Conservation (phyloP, 2,329 filamentous ascomycete genomes). For the Epichloe typhina region DNA sequence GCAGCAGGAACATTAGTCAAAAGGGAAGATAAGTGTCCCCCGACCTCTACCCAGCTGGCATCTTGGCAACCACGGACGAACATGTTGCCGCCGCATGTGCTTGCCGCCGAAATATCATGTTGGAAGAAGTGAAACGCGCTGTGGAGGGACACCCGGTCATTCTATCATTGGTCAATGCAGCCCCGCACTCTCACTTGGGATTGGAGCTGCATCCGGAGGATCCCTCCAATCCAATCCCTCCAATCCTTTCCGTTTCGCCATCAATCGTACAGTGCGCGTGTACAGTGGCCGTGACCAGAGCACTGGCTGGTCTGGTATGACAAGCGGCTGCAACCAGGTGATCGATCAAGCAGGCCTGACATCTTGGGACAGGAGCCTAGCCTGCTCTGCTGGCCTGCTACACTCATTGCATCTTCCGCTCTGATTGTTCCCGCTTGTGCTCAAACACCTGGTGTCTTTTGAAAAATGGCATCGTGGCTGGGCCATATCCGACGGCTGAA, state of each 20-base stretch:
- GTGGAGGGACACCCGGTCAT: too few relatives aligned
- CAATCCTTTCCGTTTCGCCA: too few relatives aligned
- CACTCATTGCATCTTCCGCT: neutral
- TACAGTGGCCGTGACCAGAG: neutral
- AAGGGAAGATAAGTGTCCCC: too few relatives aligned
- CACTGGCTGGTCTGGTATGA: neutral
- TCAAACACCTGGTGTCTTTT: neutral
- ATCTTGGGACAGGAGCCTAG: neutral
- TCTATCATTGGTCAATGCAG: neutral
- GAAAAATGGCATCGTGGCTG: constrained; percentile 15
- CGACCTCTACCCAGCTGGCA: too few relatives aligned
- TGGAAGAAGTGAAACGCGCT: too few relatives aligned
- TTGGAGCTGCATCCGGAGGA: neutral
- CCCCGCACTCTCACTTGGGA: neutral
- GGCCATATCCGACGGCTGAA: constrained; percentile 20
- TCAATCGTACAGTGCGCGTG: neutral
- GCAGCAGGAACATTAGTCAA: too few relatives aligned
- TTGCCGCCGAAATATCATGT: too few relatives aligned
- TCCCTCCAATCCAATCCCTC: neutral
- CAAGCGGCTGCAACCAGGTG: neutral
- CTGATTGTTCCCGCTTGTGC: neutral
- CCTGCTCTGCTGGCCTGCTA: neutral
- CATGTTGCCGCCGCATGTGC: too few relatives aligned
- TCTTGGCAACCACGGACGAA: too few relatives aligned
- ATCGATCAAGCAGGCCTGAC: neutral